These are phyloP conservation scores for Aspergillus sp. DNA, from an alignment of 2,329 filamentous ascomycete genomes.

Conservation along the genomic window DNA sequence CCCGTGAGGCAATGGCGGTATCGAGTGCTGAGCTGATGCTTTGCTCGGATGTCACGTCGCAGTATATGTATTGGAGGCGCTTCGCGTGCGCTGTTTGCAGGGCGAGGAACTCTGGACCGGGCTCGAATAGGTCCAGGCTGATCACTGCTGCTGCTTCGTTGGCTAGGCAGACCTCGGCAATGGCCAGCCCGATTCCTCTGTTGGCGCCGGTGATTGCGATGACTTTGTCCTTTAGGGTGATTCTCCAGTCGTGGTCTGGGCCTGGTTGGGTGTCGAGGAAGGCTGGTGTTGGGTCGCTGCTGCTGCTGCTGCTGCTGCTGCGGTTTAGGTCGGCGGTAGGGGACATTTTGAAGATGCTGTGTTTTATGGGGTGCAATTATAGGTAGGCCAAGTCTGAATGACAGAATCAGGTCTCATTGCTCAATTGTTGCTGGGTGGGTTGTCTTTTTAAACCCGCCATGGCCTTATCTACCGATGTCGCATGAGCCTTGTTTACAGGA, in stretches of 20 bases:
- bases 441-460: too few relatives aligned
- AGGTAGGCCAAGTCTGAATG: too few relatives aligned
- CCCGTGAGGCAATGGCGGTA: slow-evolving; percentile 35
- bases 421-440: too few relatives aligned
- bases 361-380: too few relatives aligned
- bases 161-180: slow-evolving; percentile 48
- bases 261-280: slow-evolving; percentile 41
- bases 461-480: too few relatives aligned
- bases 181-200: slow-evolving; percentile 47
- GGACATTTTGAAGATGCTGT: too few relatives aligned
- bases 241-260: slow-evolving; percentile 45
- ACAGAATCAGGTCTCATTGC: too few relatives aligned
- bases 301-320: background rate
- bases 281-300: background rate
- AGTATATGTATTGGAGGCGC: slow-evolving; percentile 44
- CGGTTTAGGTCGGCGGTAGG: too few relatives aligned
- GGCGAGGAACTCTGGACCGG: slow-evolving; percentile 32
- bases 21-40: slow-evolving; percentile 44
- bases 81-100: slow-evolving; percentile 43
- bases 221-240: slow-evolving; percentile 36
- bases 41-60: slow-evolving; percentile 47
- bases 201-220: slow-evolving; percentile 24
- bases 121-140: slow-evolving; percentile 41
- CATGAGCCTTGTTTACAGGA: background rate
- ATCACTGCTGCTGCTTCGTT: slow-evolving; percentile 44